A percentile compares a stretch with the other conserved stretches of the same genome.
phyloP scores from a whole-genome alignment of 768 basidiomycete species.

The Tremella mesenterica region DNA sequence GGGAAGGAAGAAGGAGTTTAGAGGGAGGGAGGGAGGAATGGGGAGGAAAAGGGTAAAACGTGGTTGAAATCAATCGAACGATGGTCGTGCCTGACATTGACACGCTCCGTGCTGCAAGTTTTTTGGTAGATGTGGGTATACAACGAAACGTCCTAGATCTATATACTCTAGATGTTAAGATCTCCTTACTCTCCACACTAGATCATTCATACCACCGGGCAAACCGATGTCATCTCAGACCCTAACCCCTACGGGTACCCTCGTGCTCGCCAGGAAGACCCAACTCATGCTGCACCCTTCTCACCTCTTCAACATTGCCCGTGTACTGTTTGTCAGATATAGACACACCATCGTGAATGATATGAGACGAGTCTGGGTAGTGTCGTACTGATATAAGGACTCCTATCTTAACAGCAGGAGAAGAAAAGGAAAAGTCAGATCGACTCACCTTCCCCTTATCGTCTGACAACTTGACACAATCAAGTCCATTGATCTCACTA shows the following conservation, averaged over 20 bases:
- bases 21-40: no score
- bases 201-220: not conserved
- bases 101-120: no score
- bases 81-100: no score
- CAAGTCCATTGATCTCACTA: constrained; percentile 58
- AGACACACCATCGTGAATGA: not conserved
- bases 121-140: no score
- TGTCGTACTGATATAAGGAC: no score
- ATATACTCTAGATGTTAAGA: not conserved
- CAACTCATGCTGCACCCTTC: constrained; percentile 52
- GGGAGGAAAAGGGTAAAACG: no score
- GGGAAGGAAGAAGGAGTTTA: no score
- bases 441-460: constrained; percentile 65
- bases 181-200: not conserved
- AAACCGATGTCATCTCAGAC: no score
- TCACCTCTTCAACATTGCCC: constrained; percentile 56
- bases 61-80: no score
- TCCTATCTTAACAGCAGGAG: no score
- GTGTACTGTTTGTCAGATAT: constrained; percentile 51
- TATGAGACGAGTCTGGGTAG: no score
- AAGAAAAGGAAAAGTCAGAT: not conserved
- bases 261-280: constrained; percentile 22
- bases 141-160: not conserved
- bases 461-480: constrained; percentile 90
- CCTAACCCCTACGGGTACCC: no score